Evolutionary conservation across 176 grass and related monocot genomes (phyloP).

Genomic region (Paspalum vaginatum): DNA sequence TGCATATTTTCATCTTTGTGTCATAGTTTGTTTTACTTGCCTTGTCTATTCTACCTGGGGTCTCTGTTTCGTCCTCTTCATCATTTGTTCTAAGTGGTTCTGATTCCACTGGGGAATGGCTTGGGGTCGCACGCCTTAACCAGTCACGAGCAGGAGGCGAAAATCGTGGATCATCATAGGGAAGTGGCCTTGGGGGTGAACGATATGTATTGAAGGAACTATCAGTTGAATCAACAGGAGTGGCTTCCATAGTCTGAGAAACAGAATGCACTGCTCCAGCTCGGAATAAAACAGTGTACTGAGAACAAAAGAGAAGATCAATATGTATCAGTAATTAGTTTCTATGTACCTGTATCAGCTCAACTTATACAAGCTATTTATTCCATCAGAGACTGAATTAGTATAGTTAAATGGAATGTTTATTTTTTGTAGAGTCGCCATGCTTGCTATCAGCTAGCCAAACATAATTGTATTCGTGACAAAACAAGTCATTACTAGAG

Average conservation of each 20-base stretch:
- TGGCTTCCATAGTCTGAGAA: constrained; percentile 71
- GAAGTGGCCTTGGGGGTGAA: constrained; percentile 77
- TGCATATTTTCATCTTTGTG: constrained; percentile 59
- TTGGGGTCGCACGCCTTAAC: constrained; percentile 54
- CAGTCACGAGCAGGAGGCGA: constrained; percentile 53
- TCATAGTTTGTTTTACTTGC: constrained; percentile 68
- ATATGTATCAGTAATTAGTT: constrained; percentile 11
- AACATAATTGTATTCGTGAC: background rate
- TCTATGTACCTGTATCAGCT: background rate
- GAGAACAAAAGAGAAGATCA: constrained; percentile 23
- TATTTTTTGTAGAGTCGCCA: background rate
- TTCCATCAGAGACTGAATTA: background rate
- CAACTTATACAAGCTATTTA: background rate
- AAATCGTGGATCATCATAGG: constrained; percentile 92
- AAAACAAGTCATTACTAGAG: background rate
- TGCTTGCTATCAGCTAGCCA: background rate
- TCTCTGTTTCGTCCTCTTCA: constrained; percentile 56
- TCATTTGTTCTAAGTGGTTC: constrained; percentile 68
- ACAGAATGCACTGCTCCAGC: constrained; percentile 58
- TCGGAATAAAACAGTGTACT: constrained; percentile 89
- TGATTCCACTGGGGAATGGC: constrained; percentile 75
- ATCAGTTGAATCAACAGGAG: constrained; percentile 56
- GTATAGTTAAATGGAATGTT: background rate
- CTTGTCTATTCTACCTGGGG: constrained; percentile 50
- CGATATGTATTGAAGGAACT: constrained; percentile 78